A percentile compares a stretch with the other conserved stretches of the same genome.
phyloP scores from a whole-genome alignment of 371 early-diverging fungal species.

The Actinomortierella wolfii region DNA sequence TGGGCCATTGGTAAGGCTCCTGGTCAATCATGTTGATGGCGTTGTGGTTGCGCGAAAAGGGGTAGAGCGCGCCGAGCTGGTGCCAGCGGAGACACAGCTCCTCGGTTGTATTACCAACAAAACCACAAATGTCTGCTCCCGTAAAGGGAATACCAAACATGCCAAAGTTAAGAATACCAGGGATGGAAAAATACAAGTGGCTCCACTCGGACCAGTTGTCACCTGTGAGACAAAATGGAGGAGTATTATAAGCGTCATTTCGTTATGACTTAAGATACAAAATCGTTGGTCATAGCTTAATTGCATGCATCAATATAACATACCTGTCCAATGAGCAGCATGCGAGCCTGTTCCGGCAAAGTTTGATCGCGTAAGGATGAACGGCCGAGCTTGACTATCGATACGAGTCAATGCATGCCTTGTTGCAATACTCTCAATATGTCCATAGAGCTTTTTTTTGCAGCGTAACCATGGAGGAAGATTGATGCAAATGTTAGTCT shows the following conservation, averaged over 20 bases:
- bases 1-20: constrained; percentile 62
- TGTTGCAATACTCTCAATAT: constrained; percentile 49
- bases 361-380: constrained; percentile 61
- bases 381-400: constrained; percentile 54
- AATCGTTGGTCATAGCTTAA: neutral
- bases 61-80: constrained; percentile 77
- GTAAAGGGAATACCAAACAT: constrained; percentile 69
- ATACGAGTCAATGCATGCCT: constrained; percentile 38
- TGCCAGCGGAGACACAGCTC: constrained; percentile 72
- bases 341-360: constrained; percentile 60
- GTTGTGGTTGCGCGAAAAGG: constrained; percentile 74
- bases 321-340: constrained; percentile 41
- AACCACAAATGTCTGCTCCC: constrained; percentile 77
- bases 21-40: constrained; percentile 50
- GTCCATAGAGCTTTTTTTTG: constrained; percentile 53
- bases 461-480: too few species aligned
- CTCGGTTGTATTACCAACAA: constrained; percentile 58
- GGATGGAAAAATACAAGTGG: constrained; percentile 54
- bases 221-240: constrained; percentile 41
- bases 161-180: constrained; percentile 65
- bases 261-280: neutral
- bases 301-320: neutral
- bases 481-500: too few species aligned
- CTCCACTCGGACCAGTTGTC: constrained; percentile 66
- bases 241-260: neutral